Base-by-base conservation (phyloP, 2,329 filamentous ascomycete species). In the Alternaria novae-zelandiae region DNA sequence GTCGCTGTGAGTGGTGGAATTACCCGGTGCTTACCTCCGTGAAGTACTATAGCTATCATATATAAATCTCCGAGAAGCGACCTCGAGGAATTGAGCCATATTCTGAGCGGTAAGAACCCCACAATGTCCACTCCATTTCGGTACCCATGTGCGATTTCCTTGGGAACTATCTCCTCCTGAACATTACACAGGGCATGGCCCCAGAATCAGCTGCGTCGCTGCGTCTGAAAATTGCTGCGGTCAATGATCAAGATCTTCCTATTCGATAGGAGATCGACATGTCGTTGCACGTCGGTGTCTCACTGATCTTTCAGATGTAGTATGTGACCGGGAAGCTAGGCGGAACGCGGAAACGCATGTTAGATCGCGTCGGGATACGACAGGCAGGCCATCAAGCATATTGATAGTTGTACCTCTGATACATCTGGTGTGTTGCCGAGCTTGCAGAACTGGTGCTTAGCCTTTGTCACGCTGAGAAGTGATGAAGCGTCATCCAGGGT, bases 331-430 rank as follows among this genome's bases (percentile, higher is more conserved):
- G 23, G 2, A 49, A 51, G 12, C n/a, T 23, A 20, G 21, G 49
- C 12, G 30, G 28, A 36, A 23, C 49, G 20, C 9, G 6, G 28
- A 23, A 21, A 41, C 3, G 9, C 10, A 41, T 53, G 20, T 21
- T 25, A 2, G 5, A 36, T 3, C 15, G n/a, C 13, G 8, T 4
- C 49, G 20, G 28, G 4, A 17, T 1, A 41, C 30, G 30, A 11
- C 5, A 5, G 28, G 36, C 12, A 32, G 10, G 12, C 6, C 28
- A 36, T 32, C 49, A 12, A 23, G 47, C 3, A 13, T 3, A 4
- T n/a, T 2, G 0, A 4, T 6, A n/a, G 7, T 5, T 23, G 3
- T 2, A 6, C 8, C 1, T 15, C n/a, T 5, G 13, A 25, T 41
- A 10, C 13, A 11, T 36, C 4, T 53, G 2, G 2, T 3, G 12